Evolutionary conservation across 1,284 basidiomycete species (phyloP).

Genomic region (Sphaerobolus stellatus): DNA sequence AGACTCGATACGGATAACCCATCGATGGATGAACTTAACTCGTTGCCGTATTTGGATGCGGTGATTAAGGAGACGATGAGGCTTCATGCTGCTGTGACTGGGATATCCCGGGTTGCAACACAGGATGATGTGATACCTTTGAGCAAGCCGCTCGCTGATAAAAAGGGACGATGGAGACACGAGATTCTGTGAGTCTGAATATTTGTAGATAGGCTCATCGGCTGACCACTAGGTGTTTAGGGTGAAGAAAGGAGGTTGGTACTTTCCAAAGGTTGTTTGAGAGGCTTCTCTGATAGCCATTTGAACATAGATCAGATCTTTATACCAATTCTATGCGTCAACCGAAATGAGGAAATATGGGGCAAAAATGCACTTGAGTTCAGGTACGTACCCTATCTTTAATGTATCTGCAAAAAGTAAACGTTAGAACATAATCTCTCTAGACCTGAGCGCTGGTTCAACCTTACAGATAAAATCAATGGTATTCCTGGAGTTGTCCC

Average conservation of each 20-base stretch:
- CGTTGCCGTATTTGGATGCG: slow-evolving; percentile 35
- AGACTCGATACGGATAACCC: slow-evolving; percentile 47
- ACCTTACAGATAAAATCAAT: slow-evolving; percentile 42
- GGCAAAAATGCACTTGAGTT: slow-evolving; percentile 53
- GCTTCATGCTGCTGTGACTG: slow-evolving; percentile 21
- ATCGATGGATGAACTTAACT: slow-evolving; percentile 32
- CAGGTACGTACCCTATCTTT: slow-evolving; percentile 17
- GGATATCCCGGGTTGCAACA: slow-evolving; percentile 21
- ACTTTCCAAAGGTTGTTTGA: too few relatives aligned
- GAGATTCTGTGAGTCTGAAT: slow-evolving; percentile 40
- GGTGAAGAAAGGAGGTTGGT: too few relatives aligned
- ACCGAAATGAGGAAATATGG: slow-evolving; percentile 50
- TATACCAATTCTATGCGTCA: slow-evolving; percentile 49
- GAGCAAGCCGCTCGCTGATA: slow-evolving; percentile 38
- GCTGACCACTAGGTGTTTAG: too few relatives aligned
- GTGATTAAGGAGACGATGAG: slow-evolving; percentile 34
- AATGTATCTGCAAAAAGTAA: neutral
- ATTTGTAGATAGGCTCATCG: too few relatives aligned
- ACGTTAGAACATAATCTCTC: slow-evolving; percentile 28
- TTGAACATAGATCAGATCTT: slow-evolving; percentile 42
- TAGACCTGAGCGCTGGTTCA: slow-evolving; percentile 61
- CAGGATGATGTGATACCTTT: slow-evolving; percentile 34
- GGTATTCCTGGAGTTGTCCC: slow-evolving; percentile 59
- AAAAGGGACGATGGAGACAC: slow-evolving; percentile 36
- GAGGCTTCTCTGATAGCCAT: too few relatives aligned